These are phyloP conservation scores for Debaryomyces coudertii DNA, from an alignment of 1,139 yeast species.

Conservation along the genomic window DNA sequence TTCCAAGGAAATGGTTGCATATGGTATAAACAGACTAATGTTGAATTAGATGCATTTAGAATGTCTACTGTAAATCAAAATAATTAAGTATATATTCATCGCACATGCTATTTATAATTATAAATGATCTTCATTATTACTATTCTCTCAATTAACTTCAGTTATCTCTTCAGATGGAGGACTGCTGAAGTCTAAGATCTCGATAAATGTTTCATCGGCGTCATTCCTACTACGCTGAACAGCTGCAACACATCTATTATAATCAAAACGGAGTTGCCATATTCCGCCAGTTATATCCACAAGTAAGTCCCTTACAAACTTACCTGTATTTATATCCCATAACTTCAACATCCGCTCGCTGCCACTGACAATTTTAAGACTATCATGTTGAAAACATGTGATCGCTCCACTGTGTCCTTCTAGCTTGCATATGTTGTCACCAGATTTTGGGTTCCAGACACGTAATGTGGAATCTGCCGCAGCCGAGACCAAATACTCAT, in stretches of 20 bases:
- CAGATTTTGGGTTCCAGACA: constrained; percentile 88
- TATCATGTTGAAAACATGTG: constrained; percentile 91
- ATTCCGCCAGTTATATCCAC: constrained; percentile 80
- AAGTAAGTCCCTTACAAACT: constrained; percentile 72
- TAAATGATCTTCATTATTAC: neutral
- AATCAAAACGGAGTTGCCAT: constrained; percentile 93
- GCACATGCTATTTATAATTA: neutral
- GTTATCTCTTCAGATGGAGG: constrained; percentile 23
- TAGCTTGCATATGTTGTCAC: constrained; percentile 67
- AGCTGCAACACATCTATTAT: constrained; percentile 86
- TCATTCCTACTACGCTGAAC: constrained; percentile 62
- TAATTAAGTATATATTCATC: neutral
- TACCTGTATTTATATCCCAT: constrained; percentile 84
- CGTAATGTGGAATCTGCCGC: constrained; percentile 94
- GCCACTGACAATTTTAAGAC: constrained; percentile 83
- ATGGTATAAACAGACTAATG: too few species aligned
- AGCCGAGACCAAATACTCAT: constrained; percentile 85
- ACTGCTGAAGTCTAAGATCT: constrained; percentile 78
- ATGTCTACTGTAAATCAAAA: too few species aligned
- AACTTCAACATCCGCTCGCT: constrained; percentile 78
- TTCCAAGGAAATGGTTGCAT: too few species aligned
- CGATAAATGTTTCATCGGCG: constrained; percentile 64
- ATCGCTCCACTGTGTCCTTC: constrained; percentile 89
- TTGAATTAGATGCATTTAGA: too few species aligned
- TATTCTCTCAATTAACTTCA: neutral